A percentile compares a stretch with the other conserved stretches of the same genome.
These are phyloP conservation scores for Cicer bijugum DNA, from an alignment of 306 rosid genomes.

Conservation along the genomic window DNA sequence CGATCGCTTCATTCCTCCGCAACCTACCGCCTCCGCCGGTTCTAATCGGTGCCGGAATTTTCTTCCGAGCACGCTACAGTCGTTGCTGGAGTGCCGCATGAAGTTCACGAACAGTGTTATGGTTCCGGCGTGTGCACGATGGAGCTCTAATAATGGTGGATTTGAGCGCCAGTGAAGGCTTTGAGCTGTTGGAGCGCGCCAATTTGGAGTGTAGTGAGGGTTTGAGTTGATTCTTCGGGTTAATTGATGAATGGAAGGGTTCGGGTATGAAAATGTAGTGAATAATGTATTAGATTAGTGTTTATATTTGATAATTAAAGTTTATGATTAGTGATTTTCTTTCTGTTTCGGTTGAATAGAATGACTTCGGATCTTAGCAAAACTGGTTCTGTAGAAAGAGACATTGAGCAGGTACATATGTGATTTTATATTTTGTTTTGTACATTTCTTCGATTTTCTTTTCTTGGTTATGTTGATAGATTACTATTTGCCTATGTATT, in stretches of 20 bases:
- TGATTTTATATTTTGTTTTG: slow-evolving; percentile 18
- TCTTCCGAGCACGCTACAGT: slow-evolving; percentile 10
- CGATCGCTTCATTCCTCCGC: slow-evolving; percentile 52
- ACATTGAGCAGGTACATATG: slow-evolving; percentile 80
- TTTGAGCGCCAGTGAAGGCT: slow-evolving; percentile 53
- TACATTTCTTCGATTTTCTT: slow-evolving; percentile 35
- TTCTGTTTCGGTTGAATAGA: slow-evolving; percentile 56
- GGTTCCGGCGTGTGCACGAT: slow-evolving; percentile 40
- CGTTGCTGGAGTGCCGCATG: slow-evolving; percentile 17
- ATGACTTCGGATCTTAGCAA: slow-evolving; percentile 91
- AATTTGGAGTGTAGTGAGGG: slow-evolving; percentile 54
- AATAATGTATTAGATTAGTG: slow-evolving; percentile 52
- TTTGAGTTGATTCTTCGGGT: slow-evolving; percentile 35
- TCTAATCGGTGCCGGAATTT: slow-evolving; percentile 32
- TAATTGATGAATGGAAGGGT: slow-evolving; percentile 74
- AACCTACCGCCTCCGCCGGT: slow-evolving; percentile 39
- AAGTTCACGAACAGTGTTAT: slow-evolving; percentile 46
- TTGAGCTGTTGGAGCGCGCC: slow-evolving; percentile 46
- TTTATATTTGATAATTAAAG: slow-evolving; percentile 56
- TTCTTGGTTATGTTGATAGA: slow-evolving; percentile 39
- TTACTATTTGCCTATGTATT: slow-evolving; percentile 37
- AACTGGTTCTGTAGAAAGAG: slow-evolving; percentile 88
- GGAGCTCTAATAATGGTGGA: slow-evolving; percentile 65
- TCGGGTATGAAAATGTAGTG: slow-evolving; percentile 64
- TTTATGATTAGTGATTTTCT: slow-evolving; percentile 46